Conservation (phyloP, 257 asterid species). For the Ophiorrhiza pumila region DNA sequence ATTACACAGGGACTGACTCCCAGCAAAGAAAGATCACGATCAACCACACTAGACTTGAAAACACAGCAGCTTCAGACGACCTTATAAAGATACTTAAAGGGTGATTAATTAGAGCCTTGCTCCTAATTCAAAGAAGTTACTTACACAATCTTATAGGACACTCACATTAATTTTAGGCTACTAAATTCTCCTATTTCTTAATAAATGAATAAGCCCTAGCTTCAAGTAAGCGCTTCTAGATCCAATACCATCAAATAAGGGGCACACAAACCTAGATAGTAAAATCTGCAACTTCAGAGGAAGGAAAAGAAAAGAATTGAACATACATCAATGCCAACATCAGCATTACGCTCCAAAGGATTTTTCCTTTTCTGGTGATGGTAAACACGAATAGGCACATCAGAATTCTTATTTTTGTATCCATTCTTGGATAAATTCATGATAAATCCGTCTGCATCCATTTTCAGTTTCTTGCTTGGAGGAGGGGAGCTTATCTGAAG, state of each 20-base stretch:
- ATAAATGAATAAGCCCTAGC: neutral
- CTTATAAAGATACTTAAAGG: neutral
- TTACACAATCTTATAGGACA: neutral
- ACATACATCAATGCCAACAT: conserved; percentile 16
- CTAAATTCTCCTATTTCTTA: neutral
- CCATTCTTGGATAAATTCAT: conserved; percentile 9
- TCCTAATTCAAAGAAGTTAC: neutral
- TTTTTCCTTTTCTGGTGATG: conserved; percentile 31
- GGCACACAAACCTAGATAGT: neutral
- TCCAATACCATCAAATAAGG: neutral
- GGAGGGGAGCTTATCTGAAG: conserved; percentile 11
- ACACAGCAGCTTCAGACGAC: neutral
- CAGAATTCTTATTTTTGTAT: conserved; percentile 16
- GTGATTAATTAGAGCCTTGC: neutral
- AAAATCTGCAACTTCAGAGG: neutral
- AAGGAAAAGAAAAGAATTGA: neutral
- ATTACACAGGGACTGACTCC: neutral
- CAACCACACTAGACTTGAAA: neutral
- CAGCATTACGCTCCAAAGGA: conserved; percentile 17
- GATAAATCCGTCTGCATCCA: conserved; percentile 3
- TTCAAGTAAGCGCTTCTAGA: neutral
- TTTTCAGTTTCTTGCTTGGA: conserved; percentile 22
- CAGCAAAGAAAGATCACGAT: neutral
- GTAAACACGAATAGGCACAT: conserved; percentile 18
- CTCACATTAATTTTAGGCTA: neutral